phyloP scores from a whole-genome alignment of 208 protist species.

The Trichomonas gallinae region DNA sequence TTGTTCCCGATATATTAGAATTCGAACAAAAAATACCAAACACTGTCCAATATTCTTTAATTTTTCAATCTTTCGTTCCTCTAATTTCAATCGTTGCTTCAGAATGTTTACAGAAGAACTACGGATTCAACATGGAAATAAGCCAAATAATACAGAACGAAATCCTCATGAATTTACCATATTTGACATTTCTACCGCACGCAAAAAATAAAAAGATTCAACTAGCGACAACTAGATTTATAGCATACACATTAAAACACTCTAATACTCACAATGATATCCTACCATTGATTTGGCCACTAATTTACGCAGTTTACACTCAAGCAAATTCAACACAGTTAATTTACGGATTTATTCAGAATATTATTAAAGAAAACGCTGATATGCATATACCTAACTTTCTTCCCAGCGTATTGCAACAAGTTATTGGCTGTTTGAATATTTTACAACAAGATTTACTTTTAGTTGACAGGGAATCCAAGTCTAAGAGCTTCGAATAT shows the following conservation, averaged over 20 bases:
- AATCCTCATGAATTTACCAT: neutral
- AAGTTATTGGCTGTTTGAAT: neutral
- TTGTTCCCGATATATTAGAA: neutral
- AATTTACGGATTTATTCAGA: neutral
- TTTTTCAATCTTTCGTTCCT: neutral
- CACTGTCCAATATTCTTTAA: neutral
- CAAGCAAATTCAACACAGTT: neutral
- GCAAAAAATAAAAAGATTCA: neutral
- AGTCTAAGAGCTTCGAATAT: neutral
- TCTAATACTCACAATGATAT: neutral
- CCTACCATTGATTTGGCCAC: neutral
- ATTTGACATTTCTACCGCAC: neutral
- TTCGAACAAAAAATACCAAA: neutral
- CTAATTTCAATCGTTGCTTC: neutral
- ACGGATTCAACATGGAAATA: neutral
- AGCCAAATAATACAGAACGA: neutral
- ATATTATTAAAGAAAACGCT: neutral
- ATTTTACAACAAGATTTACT: neutral
- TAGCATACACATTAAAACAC: neutral
- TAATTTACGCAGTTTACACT: neutral
- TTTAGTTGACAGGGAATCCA: neutral
- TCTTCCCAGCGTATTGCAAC: neutral
- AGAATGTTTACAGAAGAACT: neutral
- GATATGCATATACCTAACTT: neutral
- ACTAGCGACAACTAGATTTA: neutral